A percentile compares a stretch with the other conserved stretches of the same genome.
These are phyloP conservation scores for Schizothecium vesticola DNA, from an alignment of 495 filamentous ascomycete species.

Conservation along the genomic window DNA sequence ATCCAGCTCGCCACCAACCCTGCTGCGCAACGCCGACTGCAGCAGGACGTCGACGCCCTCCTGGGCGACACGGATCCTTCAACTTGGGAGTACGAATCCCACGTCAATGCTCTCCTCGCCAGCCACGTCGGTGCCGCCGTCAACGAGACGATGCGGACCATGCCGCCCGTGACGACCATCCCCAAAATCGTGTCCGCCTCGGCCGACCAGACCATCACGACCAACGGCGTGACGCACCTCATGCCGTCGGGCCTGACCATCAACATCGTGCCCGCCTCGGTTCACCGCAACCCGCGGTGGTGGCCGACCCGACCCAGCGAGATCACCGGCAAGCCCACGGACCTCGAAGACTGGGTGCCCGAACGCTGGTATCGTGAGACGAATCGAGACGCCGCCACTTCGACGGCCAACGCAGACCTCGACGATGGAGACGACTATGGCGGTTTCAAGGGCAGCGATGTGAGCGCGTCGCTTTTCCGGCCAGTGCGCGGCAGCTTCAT, in stretches of 20 bases:
- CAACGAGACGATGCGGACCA: conserved; percentile 61
- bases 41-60: conserved; percentile 55
- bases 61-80: conserved; percentile 44
- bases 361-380: conserved; percentile 41
- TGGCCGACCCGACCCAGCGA: conserved; percentile 51
- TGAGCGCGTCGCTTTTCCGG: conserved; percentile 48
- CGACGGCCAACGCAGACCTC: neutral
- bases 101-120: conserved; percentile 51
- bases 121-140: conserved; percentile 61
- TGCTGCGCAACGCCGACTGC: conserved; percentile 51
- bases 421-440: conserved; percentile 44
- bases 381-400: neutral
- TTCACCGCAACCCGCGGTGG: conserved; percentile 57
- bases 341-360: conserved; percentile 44
- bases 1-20: conserved; percentile 57
- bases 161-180: conserved; percentile 56
- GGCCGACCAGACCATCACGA: conserved; percentile 45
- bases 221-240: conserved; percentile 44
- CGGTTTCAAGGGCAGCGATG: conserved; percentile 50
- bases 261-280: conserved; percentile 39
- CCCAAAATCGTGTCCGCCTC: conserved; percentile 50
- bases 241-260: conserved; percentile 47
- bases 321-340: conserved; percentile 27
- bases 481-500: conserved; percentile 61
- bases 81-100: conserved; percentile 59